Evolutionary conservation across 2,329 filamentous ascomycete species (phyloP), one percentile per base, ranked within the genome.

Genomic region (Calonectria multiphialidica): DNA sequence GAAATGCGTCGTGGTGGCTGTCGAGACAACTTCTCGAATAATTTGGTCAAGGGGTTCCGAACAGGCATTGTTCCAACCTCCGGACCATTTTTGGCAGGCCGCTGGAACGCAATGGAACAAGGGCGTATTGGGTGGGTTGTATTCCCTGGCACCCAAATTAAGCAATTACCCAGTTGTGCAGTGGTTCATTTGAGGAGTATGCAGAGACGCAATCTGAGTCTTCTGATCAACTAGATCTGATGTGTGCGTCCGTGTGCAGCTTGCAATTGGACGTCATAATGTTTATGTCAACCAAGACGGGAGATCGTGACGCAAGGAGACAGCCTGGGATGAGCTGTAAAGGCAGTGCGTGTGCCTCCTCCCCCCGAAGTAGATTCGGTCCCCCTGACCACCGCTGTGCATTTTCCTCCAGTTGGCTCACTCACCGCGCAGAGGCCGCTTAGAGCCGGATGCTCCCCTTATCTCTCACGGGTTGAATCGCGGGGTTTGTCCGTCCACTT

Each of bases 61-160:
- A 55, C 62, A 61, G 68, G 55, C 55, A 67, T 71, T 71, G 57
- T 67, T 63, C 57, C 69, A 67, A 67, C 55, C 44, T 71, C 47
- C 57, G 57, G 63, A 28, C 69, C 69, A 62, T 33, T 67, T 71
- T 49, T 37, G 69, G 57, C 28, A 71, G 47, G 25, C n/a, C 53
- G 30, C 47, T 71, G 69, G 69, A 71, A 71, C 69, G 63, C 30
- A 59, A 35, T n/a, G 13, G 40, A 68, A 37, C 49, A 66, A 50
- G 44, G 44, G 44, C 47, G 45, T 47, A 30, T 47, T 33, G 44
- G 45, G 49, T 53, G 44, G 25, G 53, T 59, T 59, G 44, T 66
- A 53, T 62, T 61, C 53, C 40, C 42, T 59, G 50, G 15, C 16
- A 49, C 49, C 42, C 50, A 44, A 57, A 33, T 40, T 57, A 57